phyloP scores from a whole-genome alignment of 257 asterid species.

The Perilla frutescens region DNA sequence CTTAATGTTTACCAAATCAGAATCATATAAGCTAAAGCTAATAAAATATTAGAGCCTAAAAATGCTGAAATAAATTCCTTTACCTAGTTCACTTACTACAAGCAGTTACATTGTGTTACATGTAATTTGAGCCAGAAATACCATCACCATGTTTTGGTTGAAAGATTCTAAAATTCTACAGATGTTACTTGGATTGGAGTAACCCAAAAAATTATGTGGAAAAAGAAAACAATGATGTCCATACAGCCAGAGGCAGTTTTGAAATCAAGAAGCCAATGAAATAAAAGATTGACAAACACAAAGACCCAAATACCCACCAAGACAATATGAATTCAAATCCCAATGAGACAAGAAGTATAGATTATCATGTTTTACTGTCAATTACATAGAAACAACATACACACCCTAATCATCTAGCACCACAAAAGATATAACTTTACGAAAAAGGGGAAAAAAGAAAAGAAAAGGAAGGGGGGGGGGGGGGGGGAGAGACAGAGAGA shows the following conservation, averaged over 20 bases:
- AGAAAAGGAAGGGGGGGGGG: no score
- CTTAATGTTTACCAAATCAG: not conserved
- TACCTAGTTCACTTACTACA: not conserved
- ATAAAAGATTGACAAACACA: constrained; percentile 1
- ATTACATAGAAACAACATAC: constrained; percentile 10
- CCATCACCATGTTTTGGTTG: not conserved
- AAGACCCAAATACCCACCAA: not conserved
- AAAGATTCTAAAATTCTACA: not conserved
- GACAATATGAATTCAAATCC: constrained; percentile 12
- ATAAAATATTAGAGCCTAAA: constrained; percentile 6
- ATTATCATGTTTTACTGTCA: not conserved
- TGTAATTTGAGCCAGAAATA: not conserved
- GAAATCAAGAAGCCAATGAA: not conserved
- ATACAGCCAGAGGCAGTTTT: not conserved
- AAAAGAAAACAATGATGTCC: not conserved
- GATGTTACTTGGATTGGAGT: not conserved
- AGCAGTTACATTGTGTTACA: constrained; percentile 2
- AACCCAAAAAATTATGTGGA: not conserved
- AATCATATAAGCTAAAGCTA: not conserved
- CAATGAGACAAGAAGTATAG: not conserved
- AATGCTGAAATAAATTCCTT: constrained; percentile 12
- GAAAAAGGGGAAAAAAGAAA: not conserved
- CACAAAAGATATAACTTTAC: not conserved
- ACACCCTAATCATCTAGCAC: not conserved
- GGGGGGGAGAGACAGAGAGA: no score